A percentile compares a stretch with the other conserved stretches of the same genome.
Conservation (phyloP, 2,329 filamentous ascomycete genomes). For the Fusarium duplospermum region DNA sequence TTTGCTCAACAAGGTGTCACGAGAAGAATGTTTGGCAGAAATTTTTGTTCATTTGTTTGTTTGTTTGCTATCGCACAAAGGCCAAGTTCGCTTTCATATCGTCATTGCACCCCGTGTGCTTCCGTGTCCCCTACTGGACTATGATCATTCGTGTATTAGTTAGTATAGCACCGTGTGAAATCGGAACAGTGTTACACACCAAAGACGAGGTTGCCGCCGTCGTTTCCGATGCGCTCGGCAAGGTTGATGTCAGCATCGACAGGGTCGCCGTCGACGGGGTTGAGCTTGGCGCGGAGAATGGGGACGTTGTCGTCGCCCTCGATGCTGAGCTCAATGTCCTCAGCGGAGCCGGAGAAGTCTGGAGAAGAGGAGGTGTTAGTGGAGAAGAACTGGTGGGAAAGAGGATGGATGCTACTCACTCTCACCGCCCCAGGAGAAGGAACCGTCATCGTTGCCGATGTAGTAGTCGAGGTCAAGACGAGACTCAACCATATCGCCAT, state of each 20-base stretch:
- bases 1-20: background rate
- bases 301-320: conserved; percentile 64
- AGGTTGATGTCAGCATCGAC: conserved; percentile 64
- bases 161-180: background rate
- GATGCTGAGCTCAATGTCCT: conserved; percentile 59
- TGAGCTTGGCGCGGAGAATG: conserved; percentile 63
- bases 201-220: conserved; percentile 54
- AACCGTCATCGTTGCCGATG: conserved; percentile 64
- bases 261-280: conserved; percentile 55
- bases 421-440: conserved; percentile 58
- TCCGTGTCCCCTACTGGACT: background rate
- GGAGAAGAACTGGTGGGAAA: background rate
- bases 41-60: background rate
- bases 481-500: conserved; percentile 58
- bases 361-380: background rate
- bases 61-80: background rate
- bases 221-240: conserved; percentile 64
- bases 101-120: background rate
- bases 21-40: background rate
- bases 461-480: conserved; percentile 61
- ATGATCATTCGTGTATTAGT: background rate
- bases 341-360: conserved; percentile 60
- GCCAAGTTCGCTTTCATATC: background rate
- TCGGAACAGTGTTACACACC: conserved; percentile 12
- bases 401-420: conserved; percentile 28